Base-by-base conservation (phyloP, 257 asterid species). In the Ilex asprella region DNA sequence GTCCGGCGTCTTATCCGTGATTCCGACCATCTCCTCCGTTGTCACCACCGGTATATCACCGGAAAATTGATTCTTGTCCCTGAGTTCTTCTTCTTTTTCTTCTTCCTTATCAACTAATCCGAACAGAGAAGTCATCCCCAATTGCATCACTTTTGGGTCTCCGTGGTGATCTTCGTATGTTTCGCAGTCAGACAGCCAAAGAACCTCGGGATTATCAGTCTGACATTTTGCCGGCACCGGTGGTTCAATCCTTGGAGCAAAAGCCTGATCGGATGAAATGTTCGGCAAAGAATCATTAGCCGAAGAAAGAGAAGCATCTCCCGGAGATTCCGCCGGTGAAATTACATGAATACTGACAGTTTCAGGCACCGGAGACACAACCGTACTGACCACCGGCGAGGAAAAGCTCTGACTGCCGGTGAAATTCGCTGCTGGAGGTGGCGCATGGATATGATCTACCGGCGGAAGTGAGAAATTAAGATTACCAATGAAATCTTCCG, bases 201-300 rank as follows among this genome's bases (percentile, higher is more conserved):
- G 64, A 35, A 65, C n/a, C 63, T 43, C 41, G 10, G 65, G 66
- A 67, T 63, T 63, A 31, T 72, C 70, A 11, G 62, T 63, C 55
- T 67, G 70, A 5, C 74, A 62, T 47, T 58, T 59, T 35, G 46
- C 74, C n/a, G 68, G 65, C 3, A 56, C 39, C 7, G 60, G 51
- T 2, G 60, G 31, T 43, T 63, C 77, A 12, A 16, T 44, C 14
- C 39, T 21, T 21, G 27, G 1, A 21, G 27, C 27, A 0, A 21
- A 21, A 21, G 27, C 27, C 27, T 21, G 27, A 21, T 21, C 27
- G 27, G 27, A 30, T 8, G 61, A 56, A 61, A 13, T 12, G 1
- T 31, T 5, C 1, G 51, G 49, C 73, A 62, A 68, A 10, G 52
- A 30, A 51, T 41, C 66, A 60, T 32, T 16, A 3, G 57, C 62